These are phyloP conservation scores for Draba incana DNA, from an alignment of 345 rosid genomes.

Conservation along the genomic window DNA sequence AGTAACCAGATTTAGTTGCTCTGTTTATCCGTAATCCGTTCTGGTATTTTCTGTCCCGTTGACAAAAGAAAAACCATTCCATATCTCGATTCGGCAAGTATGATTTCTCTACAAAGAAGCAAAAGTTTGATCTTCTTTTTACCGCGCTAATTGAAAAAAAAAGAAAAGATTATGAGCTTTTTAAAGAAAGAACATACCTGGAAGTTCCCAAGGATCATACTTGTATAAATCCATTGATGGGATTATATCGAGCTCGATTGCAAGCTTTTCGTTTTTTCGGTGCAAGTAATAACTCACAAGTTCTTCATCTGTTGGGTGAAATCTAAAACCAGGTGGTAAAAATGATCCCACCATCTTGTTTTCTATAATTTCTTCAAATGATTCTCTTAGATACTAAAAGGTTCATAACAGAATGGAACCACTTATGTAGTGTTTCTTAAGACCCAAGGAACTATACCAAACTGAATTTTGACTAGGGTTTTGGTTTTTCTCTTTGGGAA, in stretches of 20 bases:
- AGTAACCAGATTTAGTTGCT: constrained; percentile 89
- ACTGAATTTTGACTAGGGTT: no score
- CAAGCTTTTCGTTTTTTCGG: constrained; percentile 67
- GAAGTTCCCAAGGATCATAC: constrained; percentile 95
- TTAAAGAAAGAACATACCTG: constrained; percentile 52
- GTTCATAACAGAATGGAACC: constrained; percentile 43
- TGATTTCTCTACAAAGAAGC: constrained; percentile 62
- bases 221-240: constrained; percentile 84
- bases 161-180: no score
- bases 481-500: background rate
- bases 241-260: constrained; percentile 82
- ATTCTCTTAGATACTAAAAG: constrained; percentile 56
- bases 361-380: constrained; percentile 11
- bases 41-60: constrained; percentile 79
- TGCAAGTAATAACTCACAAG: constrained; percentile 82
- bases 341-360: constrained; percentile 61
- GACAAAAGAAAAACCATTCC: constrained; percentile 97
- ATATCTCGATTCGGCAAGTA: constrained; percentile 74
- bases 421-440: constrained; percentile 15
- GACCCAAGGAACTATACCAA: constrained; percentile 3
- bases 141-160: no score
- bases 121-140: background rate
- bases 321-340: constrained; percentile 90
- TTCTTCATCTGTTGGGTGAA: constrained; percentile 93
- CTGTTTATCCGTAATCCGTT: constrained; percentile 82